Percentiles rank a stretch among this genome's conserved stretches.
These are phyloP conservation scores for Yamadazyma conglobata DNA, from an alignment of 1,139 yeast species.

Conservation along the genomic window DNA sequence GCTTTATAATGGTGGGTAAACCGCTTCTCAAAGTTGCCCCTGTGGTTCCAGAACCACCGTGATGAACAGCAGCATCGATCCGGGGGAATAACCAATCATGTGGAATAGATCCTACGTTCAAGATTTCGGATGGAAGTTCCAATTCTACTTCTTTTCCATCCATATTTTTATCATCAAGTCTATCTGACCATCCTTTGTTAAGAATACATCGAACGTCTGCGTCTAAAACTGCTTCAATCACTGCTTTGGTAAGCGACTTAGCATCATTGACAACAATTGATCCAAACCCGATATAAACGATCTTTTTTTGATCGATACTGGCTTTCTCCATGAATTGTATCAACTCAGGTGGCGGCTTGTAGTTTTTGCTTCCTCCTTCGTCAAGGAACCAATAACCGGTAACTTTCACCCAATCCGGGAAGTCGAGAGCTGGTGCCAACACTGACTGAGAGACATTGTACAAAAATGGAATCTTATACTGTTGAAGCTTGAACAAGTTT, in stretches of 20 bases:
- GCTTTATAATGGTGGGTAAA: slow-evolving; percentile 83
- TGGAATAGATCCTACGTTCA: slow-evolving; percentile 69
- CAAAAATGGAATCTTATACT: slow-evolving; percentile 77
- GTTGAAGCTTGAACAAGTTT: slow-evolving; percentile 65
- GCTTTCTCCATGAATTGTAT: slow-evolving; percentile 64
- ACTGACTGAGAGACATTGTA: slow-evolving; percentile 86
- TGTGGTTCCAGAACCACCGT: slow-evolving; percentile 97
- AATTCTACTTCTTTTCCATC: slow-evolving; percentile 40
- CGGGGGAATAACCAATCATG: slow-evolving; percentile 93
- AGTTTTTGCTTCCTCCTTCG: slow-evolving; percentile 58
- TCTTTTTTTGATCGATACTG: slow-evolving; percentile 52
- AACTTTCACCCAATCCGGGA: slow-evolving; percentile 89
- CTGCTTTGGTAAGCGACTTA: slow-evolving; percentile 68
- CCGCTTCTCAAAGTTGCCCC: slow-evolving; percentile 90
- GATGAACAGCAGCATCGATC: slow-evolving; percentile 93
- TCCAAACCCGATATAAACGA: slow-evolving; percentile 93
- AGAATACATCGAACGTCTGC: slow-evolving; percentile 84
- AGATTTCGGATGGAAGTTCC: slow-evolving; percentile 66
- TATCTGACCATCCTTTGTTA: slow-evolving; percentile 94
- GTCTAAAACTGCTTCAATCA: slow-evolving; percentile 70
- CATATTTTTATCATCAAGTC: slow-evolving; percentile 35
- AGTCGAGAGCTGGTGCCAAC: slow-evolving; percentile 90
- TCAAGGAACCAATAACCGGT: slow-evolving; percentile 96
- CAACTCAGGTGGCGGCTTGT: slow-evolving; percentile 61
- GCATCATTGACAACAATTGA: slow-evolving; percentile 90